A percentile compares a stretch with the other conserved stretches of the same genome.
Conservation (phyloP, 257 asterid species). For the Marsdenia floribunda region DNA sequence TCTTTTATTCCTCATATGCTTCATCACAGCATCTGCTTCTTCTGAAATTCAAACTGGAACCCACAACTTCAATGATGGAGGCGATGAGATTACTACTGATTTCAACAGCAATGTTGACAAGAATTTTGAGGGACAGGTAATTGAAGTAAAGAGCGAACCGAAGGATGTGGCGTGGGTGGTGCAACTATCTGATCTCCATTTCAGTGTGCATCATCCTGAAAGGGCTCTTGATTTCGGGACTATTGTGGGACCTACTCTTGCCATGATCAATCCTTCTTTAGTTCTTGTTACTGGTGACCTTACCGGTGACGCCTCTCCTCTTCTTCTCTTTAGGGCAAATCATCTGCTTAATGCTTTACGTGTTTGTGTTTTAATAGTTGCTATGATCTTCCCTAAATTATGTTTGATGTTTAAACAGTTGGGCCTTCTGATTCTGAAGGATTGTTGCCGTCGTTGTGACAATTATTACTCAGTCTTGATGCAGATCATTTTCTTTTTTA, state of each 20-base stretch:
- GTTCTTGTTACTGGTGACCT: slow-evolving; percentile 97
- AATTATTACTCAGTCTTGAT: not conserved
- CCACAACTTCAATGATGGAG: not conserved
- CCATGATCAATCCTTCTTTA: slow-evolving; percentile 79
- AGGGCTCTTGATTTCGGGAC: slow-evolving; percentile 65
- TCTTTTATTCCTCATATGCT: slow-evolving; percentile 26
- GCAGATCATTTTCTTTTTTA: not conserved
- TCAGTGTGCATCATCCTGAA: slow-evolving; percentile 85
- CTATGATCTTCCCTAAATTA: not conserved
- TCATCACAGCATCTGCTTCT: slow-evolving; percentile 19
- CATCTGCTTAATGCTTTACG: not conserved
- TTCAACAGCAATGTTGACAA: not conserved
- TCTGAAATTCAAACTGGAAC: slow-evolving; percentile 4
- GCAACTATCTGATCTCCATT: slow-evolving; percentile 97
- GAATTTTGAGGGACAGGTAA: slow-evolving; percentile 26
- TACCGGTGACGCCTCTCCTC: slow-evolving; percentile 48
- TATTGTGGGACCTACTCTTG: slow-evolving; percentile 62
- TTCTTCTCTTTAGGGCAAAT: not conserved
- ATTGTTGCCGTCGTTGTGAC: not conserved
- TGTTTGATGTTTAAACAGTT: not conserved
- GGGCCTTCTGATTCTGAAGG: not conserved
- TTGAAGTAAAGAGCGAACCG: slow-evolving; percentile 46
- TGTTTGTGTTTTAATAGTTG: not conserved
- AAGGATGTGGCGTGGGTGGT: slow-evolving; percentile 93
- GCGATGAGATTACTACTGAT: not conserved